Percentiles rank a stretch among this genome's conserved stretches.
These are phyloP conservation scores for Circinella umbellata DNA, from an alignment of 371 early-diverging fungal species.

Conservation along the genomic window DNA sequence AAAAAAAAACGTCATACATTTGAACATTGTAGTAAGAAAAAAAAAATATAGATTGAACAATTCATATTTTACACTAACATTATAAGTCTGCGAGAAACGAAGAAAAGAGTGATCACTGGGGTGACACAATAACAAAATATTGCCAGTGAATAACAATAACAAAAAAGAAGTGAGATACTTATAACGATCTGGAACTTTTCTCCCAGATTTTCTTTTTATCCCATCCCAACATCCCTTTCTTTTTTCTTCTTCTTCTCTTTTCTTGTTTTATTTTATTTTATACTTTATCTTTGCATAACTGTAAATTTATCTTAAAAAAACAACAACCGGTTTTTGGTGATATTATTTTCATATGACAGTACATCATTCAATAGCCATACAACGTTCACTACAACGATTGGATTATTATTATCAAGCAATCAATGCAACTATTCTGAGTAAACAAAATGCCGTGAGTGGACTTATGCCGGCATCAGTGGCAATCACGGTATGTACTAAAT, in stretches of 20 bases:
- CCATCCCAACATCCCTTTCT: background rate
- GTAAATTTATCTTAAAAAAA: too few species aligned
- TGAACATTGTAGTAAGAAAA: background rate
- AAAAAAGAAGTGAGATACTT: background rate
- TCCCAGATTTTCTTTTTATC: constrained; percentile 1
- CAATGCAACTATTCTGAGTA: constrained; percentile 73
- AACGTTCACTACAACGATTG: constrained; percentile 55
- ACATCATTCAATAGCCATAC: constrained; percentile 5
- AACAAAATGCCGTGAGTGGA: constrained; percentile 87
- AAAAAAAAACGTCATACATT: background rate
- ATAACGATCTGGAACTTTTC: background rate
- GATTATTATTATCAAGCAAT: constrained; percentile 82
- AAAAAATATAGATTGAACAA: too few species aligned
- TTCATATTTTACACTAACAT: too few species aligned
- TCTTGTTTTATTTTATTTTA: too few species aligned
- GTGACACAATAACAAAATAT: constrained; percentile 6
- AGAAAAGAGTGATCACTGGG: background rate
- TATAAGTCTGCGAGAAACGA: background rate
- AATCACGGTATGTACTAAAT: constrained; percentile 60
- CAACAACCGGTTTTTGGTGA: too few species aligned
- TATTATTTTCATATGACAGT: background rate
- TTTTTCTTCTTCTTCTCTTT: too few species aligned
- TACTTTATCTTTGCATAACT: too few species aligned
- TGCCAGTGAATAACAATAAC: background rate
- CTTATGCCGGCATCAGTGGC: constrained; percentile 91